These are phyloP conservation scores for Albifimbria verrucaria DNA, from an alignment of 2,329 filamentous ascomycete species.

Conservation along the genomic window DNA sequence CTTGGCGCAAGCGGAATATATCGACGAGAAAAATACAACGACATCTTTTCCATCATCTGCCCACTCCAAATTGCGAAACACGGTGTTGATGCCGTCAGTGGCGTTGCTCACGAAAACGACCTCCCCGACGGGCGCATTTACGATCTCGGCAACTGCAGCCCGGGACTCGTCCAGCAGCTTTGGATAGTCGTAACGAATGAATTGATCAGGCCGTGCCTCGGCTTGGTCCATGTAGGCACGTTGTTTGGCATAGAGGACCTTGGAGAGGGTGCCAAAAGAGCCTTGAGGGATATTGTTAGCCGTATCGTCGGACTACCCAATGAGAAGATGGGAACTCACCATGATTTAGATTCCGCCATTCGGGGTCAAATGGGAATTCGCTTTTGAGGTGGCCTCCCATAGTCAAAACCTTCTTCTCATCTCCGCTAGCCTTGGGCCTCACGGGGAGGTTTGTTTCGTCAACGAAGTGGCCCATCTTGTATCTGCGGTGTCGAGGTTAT, in stretches of 20 bases:
- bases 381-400: conserved; percentile 46
- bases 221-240: conserved; percentile 62
- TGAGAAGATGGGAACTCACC: conserved; percentile 48
- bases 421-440: conserved; percentile 9
- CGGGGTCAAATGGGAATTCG: conserved; percentile 66
- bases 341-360: conserved; percentile 75
- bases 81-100: conserved; percentile 72
- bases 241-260: conserved; percentile 54
- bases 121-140: conserved; percentile 63
- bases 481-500: conserved; percentile 17
- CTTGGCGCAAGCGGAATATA: conserved; percentile 77
- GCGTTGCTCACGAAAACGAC: conserved; percentile 81
- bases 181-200: conserved; percentile 68
- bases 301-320: no score
- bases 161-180: conserved; percentile 64
- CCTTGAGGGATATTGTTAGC: conserved; percentile 38
- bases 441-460: conserved; percentile 20
- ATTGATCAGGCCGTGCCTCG: conserved; percentile 70
- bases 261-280: conserved; percentile 77
- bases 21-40: conserved; percentile 73
- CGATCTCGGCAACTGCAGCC: conserved; percentile 59
- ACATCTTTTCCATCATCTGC: conserved; percentile 68
- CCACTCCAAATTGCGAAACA: conserved; percentile 74
- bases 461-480: conserved; percentile 5
- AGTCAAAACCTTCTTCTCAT: conserved; percentile 7